Conservation (phyloP, 179 eudicot genomes). For the Spinacia oleracea region DNA sequence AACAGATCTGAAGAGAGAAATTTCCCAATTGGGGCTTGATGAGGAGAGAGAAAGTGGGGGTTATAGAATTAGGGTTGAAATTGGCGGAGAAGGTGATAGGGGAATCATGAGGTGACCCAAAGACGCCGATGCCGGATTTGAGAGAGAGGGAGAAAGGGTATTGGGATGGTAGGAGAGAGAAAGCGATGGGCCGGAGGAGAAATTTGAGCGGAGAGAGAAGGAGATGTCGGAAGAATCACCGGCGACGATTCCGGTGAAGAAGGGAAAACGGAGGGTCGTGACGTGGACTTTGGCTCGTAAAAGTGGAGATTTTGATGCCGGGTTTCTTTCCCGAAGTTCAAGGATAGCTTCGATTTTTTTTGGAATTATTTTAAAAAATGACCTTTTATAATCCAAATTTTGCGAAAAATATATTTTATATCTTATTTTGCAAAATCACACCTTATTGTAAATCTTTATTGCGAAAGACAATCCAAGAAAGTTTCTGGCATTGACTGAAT, state of each 20-base stretch:
- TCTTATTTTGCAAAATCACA: no score
- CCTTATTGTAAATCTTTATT: no score
- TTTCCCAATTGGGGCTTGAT: conserved; percentile 78
- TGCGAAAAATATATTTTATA: no score
- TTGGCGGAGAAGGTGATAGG: conserved; percentile 71
- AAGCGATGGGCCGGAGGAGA: conserved; percentile 67
- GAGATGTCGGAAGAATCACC: conserved; percentile 69
- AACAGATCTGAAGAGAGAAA: conserved; percentile 65
- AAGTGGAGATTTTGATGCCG: conserved; percentile 44
- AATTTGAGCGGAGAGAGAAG: conserved; percentile 67
- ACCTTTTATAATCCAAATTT: no score
- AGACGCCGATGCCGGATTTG: conserved; percentile 67
- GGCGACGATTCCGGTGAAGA: conserved; percentile 62
- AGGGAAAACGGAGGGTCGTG: conserved; percentile 65
- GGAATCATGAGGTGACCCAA: conserved; percentile 73
- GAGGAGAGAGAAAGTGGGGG: conserved; percentile 61
- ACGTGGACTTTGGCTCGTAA: conserved; percentile 82
- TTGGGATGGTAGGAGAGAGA: conserved; percentile 65
- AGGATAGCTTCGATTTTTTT: conserved; percentile 62
- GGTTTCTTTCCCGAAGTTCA: conserved; percentile 58
- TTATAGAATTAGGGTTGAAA: conserved; percentile 49
- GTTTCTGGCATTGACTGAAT: no score
- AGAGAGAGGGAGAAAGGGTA: conserved; percentile 57
- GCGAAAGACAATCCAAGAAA: no score
- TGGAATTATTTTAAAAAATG: background rate